Evolutionary conservation across 345 rosid genomes (phyloP), one percentile per base, ranked within the genome.

Genomic region (Salix brachista): DNA sequence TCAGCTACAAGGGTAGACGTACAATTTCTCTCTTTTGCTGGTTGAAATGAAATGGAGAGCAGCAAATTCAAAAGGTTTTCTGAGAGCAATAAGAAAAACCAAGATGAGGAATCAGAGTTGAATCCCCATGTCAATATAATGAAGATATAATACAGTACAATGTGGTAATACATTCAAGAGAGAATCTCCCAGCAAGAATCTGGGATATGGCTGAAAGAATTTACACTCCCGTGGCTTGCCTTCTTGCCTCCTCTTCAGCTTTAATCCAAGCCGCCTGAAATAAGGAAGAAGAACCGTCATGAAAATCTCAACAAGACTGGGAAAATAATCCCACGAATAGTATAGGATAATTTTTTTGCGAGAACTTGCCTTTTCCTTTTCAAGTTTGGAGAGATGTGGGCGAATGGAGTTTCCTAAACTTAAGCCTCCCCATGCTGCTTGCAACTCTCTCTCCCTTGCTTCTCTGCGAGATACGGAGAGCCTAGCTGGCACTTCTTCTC

Each of bases 381-480:
- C 94, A 21, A 96, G 97, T 81, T 84, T 94, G 41, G 97, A 93
- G 37, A 88, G 66, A 81, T 87, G 94, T 7, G 94, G 94, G 42
- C 72, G 80, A 42, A 93, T 83, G 26, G 93, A 89, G 76, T 93
- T 91, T 10, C 92, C 96, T 34, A 96, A 88, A 81, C 93, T 89
- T 58, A 96, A 75, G 62, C 98, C 99, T 79, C 94, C 97, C 98
- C 98, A 91, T 75, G 91, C 87, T 84, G 90, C 97, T 80, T 84
- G 89, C 86, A 96, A 78, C 85, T 96, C 99, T 83, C 80, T 91
- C 12, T 91, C 94, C 78, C 91, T 86, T 56, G 88, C 91, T 84
- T 89, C 84, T 87, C 82, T 91, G 25, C 97, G 94, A 19, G 87
- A 77, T 34, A 81, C 79, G 3, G 79, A 74, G 8, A 72, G 54